Evolutionary conservation across 495 filamentous ascomycete genomes (phyloP).

Genomic region (Penicillium manginii): DNA sequence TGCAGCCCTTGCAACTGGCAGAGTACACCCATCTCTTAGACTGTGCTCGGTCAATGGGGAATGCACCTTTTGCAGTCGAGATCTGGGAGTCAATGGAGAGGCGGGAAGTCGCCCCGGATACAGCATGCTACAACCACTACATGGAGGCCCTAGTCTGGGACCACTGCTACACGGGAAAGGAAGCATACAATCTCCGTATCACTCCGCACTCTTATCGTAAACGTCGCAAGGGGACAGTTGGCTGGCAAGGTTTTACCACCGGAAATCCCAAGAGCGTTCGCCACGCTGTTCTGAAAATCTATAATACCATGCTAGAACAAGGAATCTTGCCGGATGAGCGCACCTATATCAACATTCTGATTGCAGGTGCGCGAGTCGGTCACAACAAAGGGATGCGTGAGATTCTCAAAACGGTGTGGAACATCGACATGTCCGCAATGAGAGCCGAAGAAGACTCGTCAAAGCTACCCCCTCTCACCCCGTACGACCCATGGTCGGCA

Average conservation of each 20-base stretch:
- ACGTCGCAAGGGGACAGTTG: conserved; percentile 24
- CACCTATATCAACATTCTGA: conserved; percentile 60
- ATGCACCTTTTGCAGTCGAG: conserved; percentile 45
- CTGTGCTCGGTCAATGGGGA: conserved; percentile 54
- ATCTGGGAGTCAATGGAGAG: conserved; percentile 56
- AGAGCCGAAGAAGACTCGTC: conserved; percentile 22
- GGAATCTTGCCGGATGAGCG: conserved; percentile 54
- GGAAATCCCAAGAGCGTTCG: conserved; percentile 34
- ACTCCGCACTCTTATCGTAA: conserved; percentile 38
- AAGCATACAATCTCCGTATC: conserved; percentile 46
- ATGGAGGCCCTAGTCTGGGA: conserved; percentile 54
- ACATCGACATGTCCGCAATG: conserved; percentile 55
- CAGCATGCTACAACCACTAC: conserved; percentile 61
- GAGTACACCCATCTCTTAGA: conserved; percentile 63
- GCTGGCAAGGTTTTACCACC: conserved; percentile 41
- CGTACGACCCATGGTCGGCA: conserved; percentile 50
- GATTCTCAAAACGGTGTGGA: conserved; percentile 60
- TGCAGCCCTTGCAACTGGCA: conserved; percentile 33
- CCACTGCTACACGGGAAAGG: conserved; percentile 32
- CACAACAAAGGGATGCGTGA: conserved; percentile 48
- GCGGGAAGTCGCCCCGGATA: conserved; percentile 45
- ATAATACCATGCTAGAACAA: conserved; percentile 53
- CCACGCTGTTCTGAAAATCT: conserved; percentile 39
- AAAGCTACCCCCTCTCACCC: conserved; percentile 27
- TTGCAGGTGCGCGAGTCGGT: conserved; percentile 60